Evolutionary conservation across 2,329 filamentous ascomycete species (phyloP).

Genomic region (Lachnellula arida): DNA sequence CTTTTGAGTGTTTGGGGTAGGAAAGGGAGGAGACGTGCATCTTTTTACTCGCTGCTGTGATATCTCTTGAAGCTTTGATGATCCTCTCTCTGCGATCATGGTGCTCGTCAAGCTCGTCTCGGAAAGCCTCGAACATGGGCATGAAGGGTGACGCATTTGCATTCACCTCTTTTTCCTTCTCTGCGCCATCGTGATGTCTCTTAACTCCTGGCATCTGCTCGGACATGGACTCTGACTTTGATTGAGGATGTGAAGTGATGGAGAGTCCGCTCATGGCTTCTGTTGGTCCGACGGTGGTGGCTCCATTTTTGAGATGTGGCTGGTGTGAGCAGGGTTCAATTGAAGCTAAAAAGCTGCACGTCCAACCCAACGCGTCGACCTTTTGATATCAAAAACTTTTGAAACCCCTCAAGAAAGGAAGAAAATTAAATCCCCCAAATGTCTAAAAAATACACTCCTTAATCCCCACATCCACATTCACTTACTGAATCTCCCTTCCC

Average conservation of each 20-base stretch:
- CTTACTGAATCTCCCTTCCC: not conserved
- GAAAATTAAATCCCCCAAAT: no score
- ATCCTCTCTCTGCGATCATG: slow-evolving; percentile 88
- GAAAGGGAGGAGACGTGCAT: slow-evolving; percentile 55
- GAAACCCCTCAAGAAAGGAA: no score
- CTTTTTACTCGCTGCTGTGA: slow-evolving; percentile 94
- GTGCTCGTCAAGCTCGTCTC: slow-evolving; percentile 86
- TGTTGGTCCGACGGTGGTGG: no score
- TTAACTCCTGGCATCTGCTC: slow-evolving; percentile 40
- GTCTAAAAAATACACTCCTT: no score
- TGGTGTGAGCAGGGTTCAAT: no score
- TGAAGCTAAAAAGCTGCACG: no score
- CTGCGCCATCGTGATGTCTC: slow-evolving; percentile 49
- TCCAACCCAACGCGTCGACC: no score
- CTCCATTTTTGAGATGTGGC: no score
- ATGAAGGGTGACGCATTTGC: slow-evolving; percentile 44
- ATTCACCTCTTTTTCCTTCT: slow-evolving; percentile 27
- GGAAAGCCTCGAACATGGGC: slow-evolving; percentile 80
- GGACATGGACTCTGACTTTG: slow-evolving; percentile 1
- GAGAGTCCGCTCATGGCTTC: no score
- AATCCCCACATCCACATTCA: no score
- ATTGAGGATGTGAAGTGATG: no score
- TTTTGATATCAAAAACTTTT: no score
- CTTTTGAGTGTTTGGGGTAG: not conserved
- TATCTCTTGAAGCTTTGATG: slow-evolving; percentile 86